Evolutionary conservation across 257 asterid species (phyloP), one percentile per base, ranked within the genome.

Genomic region (Nyctanthes arbortristis): DNA sequence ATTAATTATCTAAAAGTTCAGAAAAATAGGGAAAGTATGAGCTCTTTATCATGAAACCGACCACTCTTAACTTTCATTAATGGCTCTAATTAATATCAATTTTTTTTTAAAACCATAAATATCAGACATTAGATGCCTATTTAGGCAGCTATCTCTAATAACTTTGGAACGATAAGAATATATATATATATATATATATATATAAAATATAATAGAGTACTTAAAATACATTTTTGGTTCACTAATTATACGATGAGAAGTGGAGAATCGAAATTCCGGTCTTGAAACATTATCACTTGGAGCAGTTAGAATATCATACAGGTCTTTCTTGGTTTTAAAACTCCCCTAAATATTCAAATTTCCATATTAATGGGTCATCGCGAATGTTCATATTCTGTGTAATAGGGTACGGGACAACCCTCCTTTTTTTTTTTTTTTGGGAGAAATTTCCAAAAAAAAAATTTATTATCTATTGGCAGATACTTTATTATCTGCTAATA

Each of bases 41-140:
- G 28, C 28, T 52, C 31, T 52, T 52, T 52, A 52, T 22, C 59
- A 52, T 24, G 59, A 52, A 24, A 52, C 59, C 59, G 59, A 52
- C 59, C 59, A 52, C 29, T 1, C 59, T n/a, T 24, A n/a, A n/a
- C n/a, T n/a, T 52, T 1, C 24, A 52, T 52, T 22, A 49, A 5
- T 22, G n/a, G n/a, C n/a, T n/a, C 31, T 52, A 52, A 52, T 24
- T 9, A 49, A 20, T 20, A 2, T 52, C 59, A 52, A 52, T 52
- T 52, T 22, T 20, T n/a, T n/a, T n/a, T n/a, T 49, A 1, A 18
- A 24, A 8, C 14, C 13, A 22, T 24, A 22, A n/a, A 52, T 52
- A 22, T 3, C 59, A 14, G 30, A 52, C 59, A 52, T 8, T 52
- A 7, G 59, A 52, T 52, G 30, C 59, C 59, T 52, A 52, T 2